Base-by-base conservation (phyloP, 345 rosid species). In the Lepidium aucheri region DNA sequence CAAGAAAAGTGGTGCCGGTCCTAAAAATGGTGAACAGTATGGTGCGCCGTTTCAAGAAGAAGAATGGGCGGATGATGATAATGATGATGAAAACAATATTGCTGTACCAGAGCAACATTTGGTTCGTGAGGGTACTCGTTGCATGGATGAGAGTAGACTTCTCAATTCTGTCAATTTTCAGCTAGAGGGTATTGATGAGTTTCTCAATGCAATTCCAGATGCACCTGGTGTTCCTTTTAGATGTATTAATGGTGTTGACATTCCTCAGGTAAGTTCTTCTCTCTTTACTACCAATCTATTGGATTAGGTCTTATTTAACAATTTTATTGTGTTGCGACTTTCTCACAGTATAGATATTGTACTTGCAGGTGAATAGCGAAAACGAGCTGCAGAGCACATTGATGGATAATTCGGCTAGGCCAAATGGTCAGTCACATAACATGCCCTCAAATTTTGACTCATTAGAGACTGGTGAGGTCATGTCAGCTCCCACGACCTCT, bases 1-100 rank as follows among this genome's bases (percentile, higher is more conserved):
- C 77, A 94, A 90, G 74, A 94, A 94, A 65, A 94, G 97, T 77
- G 99, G 99, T 35, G 83, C 92, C 74, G 96, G 98, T 59, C 99
- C 99, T 3, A 90, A 94, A 67, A 90, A 94, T 60, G 98, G 98
- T 61, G 97, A 86, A 78, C 87, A 94, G 63, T 94, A 94, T 72
- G 97, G 99, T 35, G 99, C 99, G 16, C 96, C 96, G 2, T 94
- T 90, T 53, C 84, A 76, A 64, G 99, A 94, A 73, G 96, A 94
- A 69, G 95, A 77, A 5, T 94, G 97, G 99, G 81, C 46, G 13
- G 94, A 84, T 67, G 88, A 78, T 57, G 77, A 66, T 7, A 32
- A 7, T 18, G 73, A 60, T 18, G 63, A 67, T 0, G 60, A 36
- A 2, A 16, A 60, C 30, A 4, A 32, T 33, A 39, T 26, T n/a